A percentile compares a stretch with the other conserved stretches of the same genome.
These are phyloP conservation scores for Termitomyces sp. DNA, from an alignment of 1,284 basidiomycete genomes.

Conservation along the genomic window DNA sequence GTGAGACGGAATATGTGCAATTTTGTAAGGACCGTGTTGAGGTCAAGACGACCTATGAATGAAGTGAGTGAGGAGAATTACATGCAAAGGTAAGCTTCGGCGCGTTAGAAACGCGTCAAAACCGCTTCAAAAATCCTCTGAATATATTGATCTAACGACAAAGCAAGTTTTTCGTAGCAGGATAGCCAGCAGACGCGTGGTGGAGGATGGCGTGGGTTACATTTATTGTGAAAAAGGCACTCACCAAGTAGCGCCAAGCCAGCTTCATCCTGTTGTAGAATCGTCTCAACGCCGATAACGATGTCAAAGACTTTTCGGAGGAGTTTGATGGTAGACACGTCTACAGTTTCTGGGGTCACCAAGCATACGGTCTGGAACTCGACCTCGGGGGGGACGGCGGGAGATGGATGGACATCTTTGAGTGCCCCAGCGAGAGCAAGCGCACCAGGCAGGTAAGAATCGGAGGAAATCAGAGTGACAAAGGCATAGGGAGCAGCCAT, in stretches of 20 bases:
- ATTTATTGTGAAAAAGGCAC: constrained; percentile 24
- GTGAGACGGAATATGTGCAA: constrained; percentile 90
- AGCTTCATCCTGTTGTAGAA: constrained; percentile 59
- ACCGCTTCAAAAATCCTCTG: neutral
- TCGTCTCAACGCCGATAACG: constrained; percentile 88
- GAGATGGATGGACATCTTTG: constrained; percentile 66
- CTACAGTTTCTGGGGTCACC: constrained; percentile 89
- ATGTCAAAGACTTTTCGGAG: constrained; percentile 79
- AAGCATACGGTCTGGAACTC: constrained; percentile 86
- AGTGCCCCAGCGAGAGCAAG: constrained; percentile 83
- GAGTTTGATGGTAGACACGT: constrained; percentile 79
- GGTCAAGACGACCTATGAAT: constrained; percentile 80
- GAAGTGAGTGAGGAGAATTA: constrained; percentile 3
- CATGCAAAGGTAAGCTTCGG: neutral
- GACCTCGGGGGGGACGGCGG: constrained; percentile 50
- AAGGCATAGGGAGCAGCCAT: constrained; percentile 75
- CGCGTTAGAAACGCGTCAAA: constrained; percentile 8
- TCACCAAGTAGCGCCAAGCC: constrained; percentile 81
- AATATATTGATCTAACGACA: neutral
- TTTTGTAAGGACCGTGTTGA: constrained; percentile 91
- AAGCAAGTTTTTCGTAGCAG: neutral
- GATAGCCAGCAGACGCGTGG: constrained; percentile 9
- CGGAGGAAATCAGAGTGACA: constrained; percentile 86
- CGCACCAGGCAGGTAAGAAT: constrained; percentile 89
- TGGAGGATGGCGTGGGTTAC: neutral